Evolutionary conservation across 148 eudicot species (phyloP).

Genomic region (Cornus florida): DNA sequence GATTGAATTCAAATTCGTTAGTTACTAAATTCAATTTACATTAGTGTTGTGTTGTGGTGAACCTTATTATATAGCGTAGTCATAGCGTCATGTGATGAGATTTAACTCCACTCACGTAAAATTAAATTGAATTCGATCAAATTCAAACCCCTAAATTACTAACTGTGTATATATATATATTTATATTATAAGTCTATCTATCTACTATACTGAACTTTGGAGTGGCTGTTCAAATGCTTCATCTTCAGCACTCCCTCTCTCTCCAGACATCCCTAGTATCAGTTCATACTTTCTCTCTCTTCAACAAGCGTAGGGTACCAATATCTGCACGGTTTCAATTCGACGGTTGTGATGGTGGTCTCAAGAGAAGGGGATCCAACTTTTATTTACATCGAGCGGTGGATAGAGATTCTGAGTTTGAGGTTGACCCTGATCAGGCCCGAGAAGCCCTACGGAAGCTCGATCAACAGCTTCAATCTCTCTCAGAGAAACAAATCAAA

Average conservation of each 20-base stretch:
- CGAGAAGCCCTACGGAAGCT: conserved; percentile 61
- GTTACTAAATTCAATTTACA: too few relatives aligned
- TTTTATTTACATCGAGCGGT: conserved; percentile 17
- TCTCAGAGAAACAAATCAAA: conserved; percentile 38
- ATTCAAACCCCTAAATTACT: too few relatives aligned
- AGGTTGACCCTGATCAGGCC: conserved; percentile 65
- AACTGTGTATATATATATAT: too few relatives aligned
- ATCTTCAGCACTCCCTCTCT: conserved; percentile 8
- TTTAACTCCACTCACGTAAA: too few relatives aligned
- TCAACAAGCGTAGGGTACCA: not conserved
- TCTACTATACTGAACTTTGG: not conserved
- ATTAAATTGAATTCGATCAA: too few relatives aligned
- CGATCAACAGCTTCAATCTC: conserved; percentile 58
- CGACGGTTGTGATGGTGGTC: not conserved
- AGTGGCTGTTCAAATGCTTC: conserved; percentile 1
- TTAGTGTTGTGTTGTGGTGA: too few relatives aligned
- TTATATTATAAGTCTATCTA: too few relatives aligned
- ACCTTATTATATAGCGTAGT: too few relatives aligned
- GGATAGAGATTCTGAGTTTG: conserved; percentile 52
- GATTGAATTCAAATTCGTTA: too few relatives aligned
- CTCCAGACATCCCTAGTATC: not conserved
- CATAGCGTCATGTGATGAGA: too few relatives aligned
- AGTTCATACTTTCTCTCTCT: not conserved
- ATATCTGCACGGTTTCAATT: not conserved
- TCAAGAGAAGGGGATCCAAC: not conserved